Base-by-base conservation (phyloP, 2,329 filamentous ascomycete genomes). In the Teratosphaeria epicoccoides region DNA sequence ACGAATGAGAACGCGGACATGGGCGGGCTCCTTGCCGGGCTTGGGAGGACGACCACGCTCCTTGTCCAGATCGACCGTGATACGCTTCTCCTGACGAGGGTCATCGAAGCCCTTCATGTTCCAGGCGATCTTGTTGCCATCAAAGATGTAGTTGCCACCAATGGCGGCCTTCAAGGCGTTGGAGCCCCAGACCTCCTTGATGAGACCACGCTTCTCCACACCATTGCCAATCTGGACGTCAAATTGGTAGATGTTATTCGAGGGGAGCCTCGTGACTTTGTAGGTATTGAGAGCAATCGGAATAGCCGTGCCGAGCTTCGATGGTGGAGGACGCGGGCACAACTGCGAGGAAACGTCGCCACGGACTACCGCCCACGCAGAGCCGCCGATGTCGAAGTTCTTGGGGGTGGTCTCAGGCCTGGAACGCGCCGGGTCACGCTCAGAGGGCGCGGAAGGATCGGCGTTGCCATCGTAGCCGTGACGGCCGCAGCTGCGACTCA, bases 101-200 rank as follows among this genome's bases (percentile, higher is more conserved):
- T 40, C 33, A 4, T 62, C 52, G 43, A 67, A 48, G 4, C 53
- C 53, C 44, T 58, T 58, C 53, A 68, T 73, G 61, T 73, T 86
- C 91, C 93, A 98, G 14, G 88, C 90, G 46, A 98, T 76, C 67
- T 85, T 88, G 62, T 84, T 83, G 24, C 88, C 87, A 70, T 97
- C 89, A 61, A 82, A 89, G 51, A 96, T 79, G 79, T 84, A 88
- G 43, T 73, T 73, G 2, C 71, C 68, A 2, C 73, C 71, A 1
- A 90, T 70, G 2, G 70, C 69, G 0, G 68, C 55, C 65, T 85
- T 78, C 6, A 89, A 76, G 0, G 71, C 68, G 1, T 76, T 71
- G 0, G 83, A 85, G 1, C 80, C 71, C 88, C 88, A 96, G 24
- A 89, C 78, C 65, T 87, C 89, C 66, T 81, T 83, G 61, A 88